A percentile compares a stretch with the other conserved stretches of the same genome.
These are phyloP conservation scores for Trifolium dubium DNA, from an alignment of 306 rosid species.

Conservation along the genomic window DNA sequence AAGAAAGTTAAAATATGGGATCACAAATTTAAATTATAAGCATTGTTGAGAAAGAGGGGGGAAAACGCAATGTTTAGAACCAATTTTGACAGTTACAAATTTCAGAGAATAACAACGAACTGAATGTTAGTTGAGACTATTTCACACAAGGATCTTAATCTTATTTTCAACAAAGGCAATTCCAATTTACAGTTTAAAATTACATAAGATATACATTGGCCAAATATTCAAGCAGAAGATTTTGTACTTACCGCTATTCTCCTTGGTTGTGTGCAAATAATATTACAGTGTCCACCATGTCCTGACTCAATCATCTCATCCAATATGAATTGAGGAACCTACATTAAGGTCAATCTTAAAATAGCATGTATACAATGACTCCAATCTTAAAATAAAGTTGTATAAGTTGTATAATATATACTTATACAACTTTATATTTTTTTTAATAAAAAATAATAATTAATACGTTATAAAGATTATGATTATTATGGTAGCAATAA, in stretches of 20 bases:
- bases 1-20: not conserved
- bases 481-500: too few species aligned
- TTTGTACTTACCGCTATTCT: constrained; percentile 85
- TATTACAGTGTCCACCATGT: constrained; percentile 76
- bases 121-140: not conserved
- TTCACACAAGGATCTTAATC: not conserved
- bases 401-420: too few species aligned
- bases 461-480: too few species aligned
- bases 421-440: too few species aligned
- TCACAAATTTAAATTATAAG: constrained; percentile 20
- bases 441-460: too few species aligned
- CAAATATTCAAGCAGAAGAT: constrained; percentile 32
- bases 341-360: constrained; percentile 41
- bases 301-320: constrained; percentile 90
- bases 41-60: constrained; percentile 17
- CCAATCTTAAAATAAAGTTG: too few species aligned
- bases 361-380: constrained; percentile 1
- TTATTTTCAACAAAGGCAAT: not conserved
- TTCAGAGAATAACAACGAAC: too few species aligned
- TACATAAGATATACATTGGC: constrained; percentile 28
- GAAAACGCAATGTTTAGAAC: too few species aligned
- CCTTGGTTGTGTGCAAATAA: constrained; percentile 96
- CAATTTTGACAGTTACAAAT: too few species aligned
- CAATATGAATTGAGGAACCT: constrained; percentile 97
- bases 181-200: constrained; percentile 18